Conservation (phyloP, 2,329 filamentous ascomycete species). For the Hypoxylon rubiginosum region DNA sequence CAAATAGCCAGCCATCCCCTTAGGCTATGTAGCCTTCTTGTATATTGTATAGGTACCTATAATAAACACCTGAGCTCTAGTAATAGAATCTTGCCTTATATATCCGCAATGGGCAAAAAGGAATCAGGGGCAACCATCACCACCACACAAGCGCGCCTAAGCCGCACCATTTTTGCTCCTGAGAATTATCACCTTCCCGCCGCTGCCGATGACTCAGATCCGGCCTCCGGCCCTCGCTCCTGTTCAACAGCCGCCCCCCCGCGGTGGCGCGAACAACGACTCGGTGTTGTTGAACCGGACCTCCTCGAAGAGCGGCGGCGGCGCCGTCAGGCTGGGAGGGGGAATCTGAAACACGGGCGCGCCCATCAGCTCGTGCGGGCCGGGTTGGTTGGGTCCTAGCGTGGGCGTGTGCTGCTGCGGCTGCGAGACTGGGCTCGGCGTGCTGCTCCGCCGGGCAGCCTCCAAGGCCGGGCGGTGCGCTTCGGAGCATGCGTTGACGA, state of each 20-base stretch:
- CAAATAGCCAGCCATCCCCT: background rate
- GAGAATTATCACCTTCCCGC: constrained; percentile 2
- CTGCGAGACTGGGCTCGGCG: constrained; percentile 18
- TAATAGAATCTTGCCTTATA: background rate
- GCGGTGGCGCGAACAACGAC: constrained; percentile 1
- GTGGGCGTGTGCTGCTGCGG: constrained; percentile 12
- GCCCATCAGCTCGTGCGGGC: constrained; percentile 12
- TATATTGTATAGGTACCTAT: background rate
- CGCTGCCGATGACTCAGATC: too few species aligned
- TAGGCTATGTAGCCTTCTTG: background rate
- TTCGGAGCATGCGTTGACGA: constrained; percentile 44
- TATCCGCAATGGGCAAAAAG: background rate
- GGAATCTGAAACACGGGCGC: constrained; percentile 12
- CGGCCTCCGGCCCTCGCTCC: background rate
- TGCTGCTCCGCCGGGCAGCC: constrained; percentile 16
- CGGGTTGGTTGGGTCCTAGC: constrained; percentile 13
- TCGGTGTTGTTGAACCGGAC: constrained; percentile 11
- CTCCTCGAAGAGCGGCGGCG: constrained; percentile 13
- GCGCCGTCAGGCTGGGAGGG: constrained; percentile 18
- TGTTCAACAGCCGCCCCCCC: background rate
- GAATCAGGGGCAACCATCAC: background rate
- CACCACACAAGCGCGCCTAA: background rate
- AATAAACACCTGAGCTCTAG: too few species aligned
- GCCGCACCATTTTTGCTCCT: background rate
- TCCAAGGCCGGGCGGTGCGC: constrained; percentile 31